Evolutionary conservation across 78 protist genomes (phyloP).

Genomic region (Planoprotostelium fungivorum): DNA sequence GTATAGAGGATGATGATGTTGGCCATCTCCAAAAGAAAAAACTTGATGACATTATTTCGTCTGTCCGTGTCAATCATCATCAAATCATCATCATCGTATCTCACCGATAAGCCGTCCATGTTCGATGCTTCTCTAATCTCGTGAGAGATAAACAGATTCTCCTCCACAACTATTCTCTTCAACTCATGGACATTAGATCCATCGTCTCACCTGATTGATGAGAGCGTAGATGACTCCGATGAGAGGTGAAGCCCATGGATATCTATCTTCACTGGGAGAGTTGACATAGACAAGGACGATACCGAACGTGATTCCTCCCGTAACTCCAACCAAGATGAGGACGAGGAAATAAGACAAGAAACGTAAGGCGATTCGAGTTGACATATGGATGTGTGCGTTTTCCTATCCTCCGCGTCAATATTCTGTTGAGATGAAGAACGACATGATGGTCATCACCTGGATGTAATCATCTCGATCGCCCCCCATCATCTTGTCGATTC

Average conservation of each 20-base stretch:
- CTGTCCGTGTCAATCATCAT: background rate
- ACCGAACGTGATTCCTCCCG: background rate
- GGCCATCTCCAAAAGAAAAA: background rate
- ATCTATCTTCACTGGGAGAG: background rate
- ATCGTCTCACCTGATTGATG: background rate
- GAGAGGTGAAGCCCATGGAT: background rate
- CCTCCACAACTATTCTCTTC: background rate
- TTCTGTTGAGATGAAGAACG: no score
- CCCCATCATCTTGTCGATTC: background rate
- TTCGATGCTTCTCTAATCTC: background rate
- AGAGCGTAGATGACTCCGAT: background rate
- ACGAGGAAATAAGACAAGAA: background rate
- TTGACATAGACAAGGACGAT: background rate
- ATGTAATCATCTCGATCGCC: background rate
- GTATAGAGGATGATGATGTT: background rate
- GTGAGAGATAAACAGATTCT: background rate
- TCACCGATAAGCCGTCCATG: background rate
- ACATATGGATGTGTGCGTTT: background rate
- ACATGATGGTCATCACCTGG: background rate
- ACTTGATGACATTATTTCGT: background rate
- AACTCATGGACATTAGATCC: background rate
- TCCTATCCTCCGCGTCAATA: no score
- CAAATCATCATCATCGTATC: no score
- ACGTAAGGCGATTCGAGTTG: background rate
- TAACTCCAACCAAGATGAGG: background rate